Conservation (phyloP, 768 basidiomycete genomes). For the Mycena maculata region DNA sequence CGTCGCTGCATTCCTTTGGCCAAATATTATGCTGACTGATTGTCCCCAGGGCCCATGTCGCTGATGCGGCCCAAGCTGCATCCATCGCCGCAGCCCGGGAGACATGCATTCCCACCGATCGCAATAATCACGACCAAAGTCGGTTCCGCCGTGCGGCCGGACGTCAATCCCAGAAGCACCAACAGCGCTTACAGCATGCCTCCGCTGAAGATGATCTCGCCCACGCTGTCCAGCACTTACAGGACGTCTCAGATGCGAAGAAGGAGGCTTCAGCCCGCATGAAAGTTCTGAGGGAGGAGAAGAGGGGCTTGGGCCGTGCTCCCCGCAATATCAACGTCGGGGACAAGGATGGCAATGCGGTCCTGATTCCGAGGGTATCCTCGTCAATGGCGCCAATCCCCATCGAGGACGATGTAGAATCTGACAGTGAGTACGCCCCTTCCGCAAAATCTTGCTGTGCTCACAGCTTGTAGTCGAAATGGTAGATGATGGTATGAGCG, state of each 20-base stretch:
- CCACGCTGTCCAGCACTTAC: background rate
- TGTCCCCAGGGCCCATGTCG: background rate
- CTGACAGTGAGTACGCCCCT: too few relatives aligned
- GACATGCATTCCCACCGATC: slow-evolving; percentile 8
- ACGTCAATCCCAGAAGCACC: background rate
- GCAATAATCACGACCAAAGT: slow-evolving; percentile 8
- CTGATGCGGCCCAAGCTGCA: background rate
- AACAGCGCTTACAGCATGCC: slow-evolving; percentile 1
- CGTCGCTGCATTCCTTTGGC: background rate
- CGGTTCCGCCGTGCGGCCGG: background rate
- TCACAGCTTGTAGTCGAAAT: too few relatives aligned
- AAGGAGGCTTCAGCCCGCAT: background rate
- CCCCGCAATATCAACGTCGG: background rate
- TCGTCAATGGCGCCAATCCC: too few relatives aligned
- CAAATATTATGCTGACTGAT: too few relatives aligned
- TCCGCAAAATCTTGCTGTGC: too few relatives aligned
- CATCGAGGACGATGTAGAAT: too few relatives aligned
- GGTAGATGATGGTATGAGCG: too few relatives aligned
- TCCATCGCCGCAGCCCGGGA: slow-evolving; percentile 1
- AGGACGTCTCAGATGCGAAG: background rate
- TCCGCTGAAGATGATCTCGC: background rate
- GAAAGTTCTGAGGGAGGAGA: background rate
- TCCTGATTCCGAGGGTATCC: too few relatives aligned
- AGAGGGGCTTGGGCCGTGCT: background rate
- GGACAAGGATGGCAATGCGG: too few relatives aligned